A percentile compares a stretch with the other conserved stretches of the same genome.
These are phyloP conservation scores for Populus euphratica DNA, from an alignment of 345 rosid genomes.

Conservation along the genomic window DNA sequence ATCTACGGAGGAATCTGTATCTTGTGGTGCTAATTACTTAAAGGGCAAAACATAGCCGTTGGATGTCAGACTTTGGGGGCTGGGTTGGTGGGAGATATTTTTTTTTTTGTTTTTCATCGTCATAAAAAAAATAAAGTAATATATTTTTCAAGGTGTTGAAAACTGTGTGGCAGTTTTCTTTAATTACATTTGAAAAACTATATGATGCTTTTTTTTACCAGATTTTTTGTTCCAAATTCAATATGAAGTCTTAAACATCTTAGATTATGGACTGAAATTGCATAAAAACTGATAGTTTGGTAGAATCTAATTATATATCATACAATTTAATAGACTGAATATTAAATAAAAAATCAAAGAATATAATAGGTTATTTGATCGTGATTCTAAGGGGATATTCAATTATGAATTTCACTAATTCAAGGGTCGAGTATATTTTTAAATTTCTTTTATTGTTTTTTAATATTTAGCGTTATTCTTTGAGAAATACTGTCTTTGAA, in stretches of 20 bases:
- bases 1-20: neutral
- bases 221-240: neutral
- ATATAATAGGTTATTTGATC: neutral
- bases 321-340: neutral
- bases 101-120: too few species aligned
- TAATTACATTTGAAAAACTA: neutral
- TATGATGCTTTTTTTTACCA: too few species aligned
- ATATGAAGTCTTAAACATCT: neutral
- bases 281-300: neutral
- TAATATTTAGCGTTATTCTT: too few species aligned
- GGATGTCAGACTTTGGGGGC: constrained; percentile 7
- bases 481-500: neutral
- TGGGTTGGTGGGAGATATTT: constrained; percentile 13
- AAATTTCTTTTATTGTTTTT: too few species aligned
- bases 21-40: neutral
- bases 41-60: constrained; percentile 14
- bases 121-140: neutral
- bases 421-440: too few species aligned
- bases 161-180: neutral
- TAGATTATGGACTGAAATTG: too few species aligned
- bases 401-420: too few species aligned
- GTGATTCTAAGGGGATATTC: neutral
- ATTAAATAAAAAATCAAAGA: neutral
- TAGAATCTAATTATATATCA: neutral
- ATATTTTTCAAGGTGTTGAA: neutral